These are phyloP conservation scores for Colletotrichum theobromicola DNA, from an alignment of 2,329 filamentous ascomycete species.

Conservation along the genomic window DNA sequence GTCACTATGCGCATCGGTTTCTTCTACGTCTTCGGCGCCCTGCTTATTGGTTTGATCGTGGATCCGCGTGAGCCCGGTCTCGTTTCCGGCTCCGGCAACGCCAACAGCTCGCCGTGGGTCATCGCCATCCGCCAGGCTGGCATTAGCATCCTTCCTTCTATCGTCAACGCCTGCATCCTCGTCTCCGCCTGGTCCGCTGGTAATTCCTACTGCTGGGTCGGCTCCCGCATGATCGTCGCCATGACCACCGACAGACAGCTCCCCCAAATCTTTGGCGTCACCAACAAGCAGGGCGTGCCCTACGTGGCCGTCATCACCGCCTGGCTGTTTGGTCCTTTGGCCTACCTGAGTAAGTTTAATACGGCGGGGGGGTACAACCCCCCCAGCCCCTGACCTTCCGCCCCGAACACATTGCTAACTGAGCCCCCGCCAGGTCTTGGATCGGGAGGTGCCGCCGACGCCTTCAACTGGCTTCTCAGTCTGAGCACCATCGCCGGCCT, in stretches of 20 bases:
- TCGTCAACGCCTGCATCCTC: constrained; percentile 54
- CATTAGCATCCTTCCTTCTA: constrained; percentile 43
- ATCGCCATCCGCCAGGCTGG: constrained; percentile 47
- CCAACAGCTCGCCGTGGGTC: constrained; percentile 49
- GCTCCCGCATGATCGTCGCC: constrained; percentile 47
- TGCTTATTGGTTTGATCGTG: constrained; percentile 50
- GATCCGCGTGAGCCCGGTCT: constrained; percentile 42
- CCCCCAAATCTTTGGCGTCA: constrained; percentile 42
- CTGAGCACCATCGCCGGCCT: constrained; percentile 49
- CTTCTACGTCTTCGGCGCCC: constrained; percentile 49
- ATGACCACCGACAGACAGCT: constrained; percentile 23
- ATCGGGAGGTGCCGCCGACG: constrained; percentile 48
- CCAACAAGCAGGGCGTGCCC: constrained; percentile 43
- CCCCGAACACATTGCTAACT: constrained; percentile 48
- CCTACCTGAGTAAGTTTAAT: constrained; percentile 46
- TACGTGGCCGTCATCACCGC: constrained; percentile 45
- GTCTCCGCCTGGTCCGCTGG: constrained; percentile 50
- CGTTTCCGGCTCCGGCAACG: constrained; percentile 38
- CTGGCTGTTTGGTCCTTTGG: constrained; percentile 43
- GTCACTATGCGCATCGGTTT: constrained; percentile 50
- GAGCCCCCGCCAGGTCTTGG: constrained; percentile 44
- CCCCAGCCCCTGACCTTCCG: constrained; percentile 59
- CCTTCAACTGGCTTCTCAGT: constrained; percentile 53
- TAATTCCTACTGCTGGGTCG: constrained; percentile 46
- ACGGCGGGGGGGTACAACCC: constrained; percentile 25